Base-by-base conservation (phyloP, 768 basidiomycete genomes). In the Udeniomyces megalosporus region DNA sequence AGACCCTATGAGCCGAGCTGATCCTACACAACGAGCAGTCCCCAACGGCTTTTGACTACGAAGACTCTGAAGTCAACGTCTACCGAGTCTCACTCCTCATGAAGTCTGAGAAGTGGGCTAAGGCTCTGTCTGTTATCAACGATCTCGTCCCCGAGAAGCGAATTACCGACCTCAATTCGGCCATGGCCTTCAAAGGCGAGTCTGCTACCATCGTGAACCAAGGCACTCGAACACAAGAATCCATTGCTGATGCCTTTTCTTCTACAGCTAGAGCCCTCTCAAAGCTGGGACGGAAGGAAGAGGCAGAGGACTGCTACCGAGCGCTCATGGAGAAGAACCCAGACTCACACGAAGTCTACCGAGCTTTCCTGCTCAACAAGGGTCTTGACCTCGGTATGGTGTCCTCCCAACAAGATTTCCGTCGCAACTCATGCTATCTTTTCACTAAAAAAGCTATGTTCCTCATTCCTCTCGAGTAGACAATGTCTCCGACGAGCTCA, bases 291-390 rank as follows among this genome's bases (percentile, higher is more conserved):
- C 75, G 77, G 66, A 76, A 77, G 15, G 78, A 82, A 4, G 83
- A 87, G 52, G 88, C 95, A 0, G 82, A 86, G 66, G 79, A 84
- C 64, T 83, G 85, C 0, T 97, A 89, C 85, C 78, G 80, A 35
- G 77, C 79, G 0, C 76, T 99, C 29, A 80, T 99, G 46, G 84
- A 88, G 58, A 82, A 84, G 70, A 97, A 95, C 71, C 77, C 88
- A 2, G 92, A 96, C 62, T 81, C 79, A 68, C 80, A 83, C 67
- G 82, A 82, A 57, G 88, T 91, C 72, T 95, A 91, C 75, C 74
- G 75, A 34, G 84, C 83, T 7, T 87, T 82, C 69, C 77, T 96
- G 24, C 70, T 75, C 2, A 81, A 81, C 66, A 80, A 82, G 64
- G 83, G 81, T 11, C 74, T 88, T 45, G 78, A 81, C 66, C 71